Percentiles rank a stretch among this genome's conserved stretches.
Evolutionary conservation across 169 alveolate species (phyloP).

Genomic region (Plasmodium berghei): DNA sequence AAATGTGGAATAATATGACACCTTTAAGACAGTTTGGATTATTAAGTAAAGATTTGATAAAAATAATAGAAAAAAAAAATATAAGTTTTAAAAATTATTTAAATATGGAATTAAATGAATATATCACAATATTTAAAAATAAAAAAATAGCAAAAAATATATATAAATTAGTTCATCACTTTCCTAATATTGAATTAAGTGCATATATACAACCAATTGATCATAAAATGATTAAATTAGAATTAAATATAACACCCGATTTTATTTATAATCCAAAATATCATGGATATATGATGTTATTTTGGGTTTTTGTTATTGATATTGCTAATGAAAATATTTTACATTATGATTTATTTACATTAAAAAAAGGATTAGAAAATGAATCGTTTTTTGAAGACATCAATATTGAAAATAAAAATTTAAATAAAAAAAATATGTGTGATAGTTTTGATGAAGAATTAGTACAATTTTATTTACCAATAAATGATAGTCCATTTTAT

Average conservation of each 20-base stretch:
- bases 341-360: slow-evolving; percentile 92
- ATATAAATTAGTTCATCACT: slow-evolving; percentile 92
- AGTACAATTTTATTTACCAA: slow-evolving; percentile 95
- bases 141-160: slow-evolving; percentile 92
- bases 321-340: slow-evolving; percentile 96
- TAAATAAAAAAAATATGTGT: neutral
- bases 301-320: slow-evolving; percentile 98
- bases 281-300: slow-evolving; percentile 96
- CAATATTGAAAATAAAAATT: neutral
- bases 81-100: slow-evolving; percentile 96
- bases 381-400: neutral
- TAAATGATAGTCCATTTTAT: slow-evolving; percentile 93
- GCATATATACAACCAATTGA: slow-evolving; percentile 98
- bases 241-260: slow-evolving; percentile 93
- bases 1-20: slow-evolving; percentile 98
- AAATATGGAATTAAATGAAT: slow-evolving; percentile 93
- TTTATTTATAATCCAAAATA: slow-evolving; percentile 94
- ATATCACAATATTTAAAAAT: slow-evolving; percentile 95
- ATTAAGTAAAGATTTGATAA: slow-evolving; percentile 93
- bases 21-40: slow-evolving; percentile 99
- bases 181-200: slow-evolving; percentile 94
- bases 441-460: slow-evolving; percentile 84
- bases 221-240: slow-evolving; percentile 94
- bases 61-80: slow-evolving; percentile 97
- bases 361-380: slow-evolving; percentile 57